Evolutionary conservation across 208 protist genomes (phyloP), one percentile per base, ranked within the genome.

Genomic region (Leishmania major): DNA sequence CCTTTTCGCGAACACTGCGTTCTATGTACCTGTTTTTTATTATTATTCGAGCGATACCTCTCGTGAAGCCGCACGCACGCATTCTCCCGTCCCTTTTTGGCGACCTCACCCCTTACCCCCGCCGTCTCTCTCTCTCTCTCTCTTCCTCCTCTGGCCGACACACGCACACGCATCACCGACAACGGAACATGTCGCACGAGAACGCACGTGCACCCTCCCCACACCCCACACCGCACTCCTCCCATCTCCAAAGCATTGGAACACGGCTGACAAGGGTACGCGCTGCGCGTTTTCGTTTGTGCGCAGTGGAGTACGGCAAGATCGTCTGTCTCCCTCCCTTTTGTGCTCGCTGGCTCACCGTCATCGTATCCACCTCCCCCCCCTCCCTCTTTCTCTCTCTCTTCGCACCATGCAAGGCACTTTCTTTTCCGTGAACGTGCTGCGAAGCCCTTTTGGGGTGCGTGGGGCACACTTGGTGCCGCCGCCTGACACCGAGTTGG

Each of bases 401-500:
- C 35, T 19, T 7, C 17, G 53, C 11, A 35, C 11, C 15, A 67
- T 84, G 64, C 31, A 81, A 7, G 55, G 49, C 13, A n/a, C 1
- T 19, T 17, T 71, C 47, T 73, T 83, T 37, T 80, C 92, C 31
- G 84, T 94, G 43, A 78, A 88, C 17, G 66, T 94, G 40, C 73
- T 95, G 31, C 89, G 87, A 19, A 91, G 87, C 43, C 94, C 94
- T 0, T 97, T 93, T 78, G 88, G 87, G 55, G 89, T 92, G 49
- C 90, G 88, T 17, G 89, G 87, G n/a, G n/a, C 90, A 3, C 85
- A 94, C 75, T 89, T 91, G 17, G 85, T 90, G 66, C 59, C 64
- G 47, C 66, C 82, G 1, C 77, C 81, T 3, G 77, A 77, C 74
- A 40, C 72, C 22, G 60, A 28, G 35, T 25, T 0, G 40, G 0